phyloP scores from a whole-genome alignment of 2,329 filamentous ascomycete species.

The Fusarium kyushuense region DNA sequence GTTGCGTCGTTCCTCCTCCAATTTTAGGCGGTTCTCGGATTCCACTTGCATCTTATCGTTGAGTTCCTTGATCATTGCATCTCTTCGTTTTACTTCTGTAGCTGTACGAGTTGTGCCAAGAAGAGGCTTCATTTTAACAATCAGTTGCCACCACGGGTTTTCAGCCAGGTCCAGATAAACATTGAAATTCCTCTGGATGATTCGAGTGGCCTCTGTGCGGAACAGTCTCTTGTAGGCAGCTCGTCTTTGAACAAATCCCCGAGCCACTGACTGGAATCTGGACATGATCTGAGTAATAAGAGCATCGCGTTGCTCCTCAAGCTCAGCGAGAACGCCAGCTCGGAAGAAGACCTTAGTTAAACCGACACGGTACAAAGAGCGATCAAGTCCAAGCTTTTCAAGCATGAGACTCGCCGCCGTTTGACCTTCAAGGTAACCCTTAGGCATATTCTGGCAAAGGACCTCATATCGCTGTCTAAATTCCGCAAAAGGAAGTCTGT shows the following conservation, averaged over 20 bases:
- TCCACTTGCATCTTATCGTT: constrained; percentile 87
- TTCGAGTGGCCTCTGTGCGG: constrained; percentile 90
- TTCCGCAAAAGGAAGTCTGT: constrained; percentile 89
- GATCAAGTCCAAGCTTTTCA: constrained; percentile 87
- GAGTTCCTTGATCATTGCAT: constrained; percentile 91
- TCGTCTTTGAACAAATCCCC: constrained; percentile 89
- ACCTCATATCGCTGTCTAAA: constrained; percentile 98
- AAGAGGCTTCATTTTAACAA: constrained; percentile 94
- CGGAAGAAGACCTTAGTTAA: constrained; percentile 98
- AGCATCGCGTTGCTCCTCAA: constrained; percentile 94
- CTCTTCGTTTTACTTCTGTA: constrained; percentile 92
- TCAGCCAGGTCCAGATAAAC: constrained; percentile 90
- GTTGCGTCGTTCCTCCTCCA: constrained; percentile 92
- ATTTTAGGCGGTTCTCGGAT: constrained; percentile 76
- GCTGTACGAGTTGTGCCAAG: constrained; percentile 92
- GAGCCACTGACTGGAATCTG: constrained; percentile 89
- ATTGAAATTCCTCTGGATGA: constrained; percentile 94
- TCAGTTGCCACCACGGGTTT: constrained; percentile 97
- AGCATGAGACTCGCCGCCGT: constrained; percentile 87
- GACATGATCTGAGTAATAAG: constrained; percentile 95
- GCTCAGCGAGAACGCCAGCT: constrained; percentile 92
- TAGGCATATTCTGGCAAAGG: constrained; percentile 87
- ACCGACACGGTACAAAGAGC: constrained; percentile 88
- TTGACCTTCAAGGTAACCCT: constrained; percentile 91
- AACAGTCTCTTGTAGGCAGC: constrained; percentile 94